Conservation (phyloP, 441 rosid genomes). For the Mallotus japonicus region DNA sequence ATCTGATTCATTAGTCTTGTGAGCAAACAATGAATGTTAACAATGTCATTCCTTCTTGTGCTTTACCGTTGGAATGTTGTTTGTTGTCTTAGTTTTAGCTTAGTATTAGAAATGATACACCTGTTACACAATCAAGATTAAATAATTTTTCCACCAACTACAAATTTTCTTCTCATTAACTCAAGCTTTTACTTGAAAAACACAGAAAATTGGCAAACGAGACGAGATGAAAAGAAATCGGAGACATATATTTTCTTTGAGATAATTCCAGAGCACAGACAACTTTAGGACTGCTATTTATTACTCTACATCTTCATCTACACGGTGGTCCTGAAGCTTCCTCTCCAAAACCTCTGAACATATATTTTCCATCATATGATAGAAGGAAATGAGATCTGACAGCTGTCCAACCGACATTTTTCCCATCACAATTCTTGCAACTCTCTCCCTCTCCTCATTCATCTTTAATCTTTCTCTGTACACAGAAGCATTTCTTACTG, state of each 20-base stretch:
- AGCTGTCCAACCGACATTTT: slow-evolving; percentile 74
- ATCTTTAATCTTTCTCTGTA: slow-evolving; percentile 54
- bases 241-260: no score
- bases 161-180: not conserved
- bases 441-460: slow-evolving; percentile 65
- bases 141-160: no score
- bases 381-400: slow-evolving; percentile 80
- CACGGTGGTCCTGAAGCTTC: slow-evolving; percentile 40
- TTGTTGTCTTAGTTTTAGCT: no score
- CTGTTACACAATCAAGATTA: no score
- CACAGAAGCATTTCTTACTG: slow-evolving; percentile 69
- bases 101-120: no score
- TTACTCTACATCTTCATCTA: slow-evolving; percentile 10
- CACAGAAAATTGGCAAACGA: not conserved
- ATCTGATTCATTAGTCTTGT: no score
- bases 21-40: no score
- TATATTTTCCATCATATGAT: slow-evolving; percentile 69
- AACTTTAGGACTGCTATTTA: not conserved
- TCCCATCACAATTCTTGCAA: slow-evolving; percentile 58
- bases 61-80: no score
- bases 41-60: no score
- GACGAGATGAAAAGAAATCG: no score
- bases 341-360: slow-evolving; percentile 68
- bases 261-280: not conserved
- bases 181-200: not conserved